Conservation (phyloP, 371 early-diverging fungal species). For the Lichtheimia hyalospora region DNA sequence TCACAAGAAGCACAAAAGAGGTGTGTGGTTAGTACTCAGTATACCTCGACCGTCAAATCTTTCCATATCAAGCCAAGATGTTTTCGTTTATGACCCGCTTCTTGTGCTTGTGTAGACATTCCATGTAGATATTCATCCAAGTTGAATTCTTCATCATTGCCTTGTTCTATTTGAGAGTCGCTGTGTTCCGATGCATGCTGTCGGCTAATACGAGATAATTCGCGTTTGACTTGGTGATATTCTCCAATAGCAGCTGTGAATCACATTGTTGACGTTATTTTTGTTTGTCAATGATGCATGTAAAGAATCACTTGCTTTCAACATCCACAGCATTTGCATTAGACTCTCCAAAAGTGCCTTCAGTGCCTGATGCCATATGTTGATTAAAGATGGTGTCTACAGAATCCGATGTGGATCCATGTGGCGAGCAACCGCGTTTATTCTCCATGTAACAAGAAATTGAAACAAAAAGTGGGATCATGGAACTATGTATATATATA, state of each 20-base stretch:
- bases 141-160: conserved; percentile 30
- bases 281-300: neutral
- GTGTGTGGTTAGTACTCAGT: neutral
- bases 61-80: conserved; percentile 50
- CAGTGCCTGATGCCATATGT: neutral
- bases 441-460: no score
- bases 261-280: no score
- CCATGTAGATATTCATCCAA: conserved; percentile 34
- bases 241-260: conserved; percentile 17
- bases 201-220: conserved; percentile 13
- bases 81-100: conserved; percentile 28
- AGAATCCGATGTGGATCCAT: no score
- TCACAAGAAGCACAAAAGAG: no score
- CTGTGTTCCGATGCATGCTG: neutral
- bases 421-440: no score
- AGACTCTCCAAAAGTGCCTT: conserved; percentile 15
- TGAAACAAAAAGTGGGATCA: no score
- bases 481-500: no score
- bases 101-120: conserved; percentile 12
- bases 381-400: no score
- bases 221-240: conserved; percentile 18
- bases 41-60: conserved; percentile 36
- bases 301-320: conserved; percentile 1
- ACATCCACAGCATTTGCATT: conserved; percentile 17
- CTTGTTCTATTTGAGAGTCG: conserved; percentile 26